Evolutionary conservation across 2,329 filamentous ascomycete genomes (phyloP), one percentile per base, ranked within the genome.

Genomic region (Sporothrix luriei): DNA sequence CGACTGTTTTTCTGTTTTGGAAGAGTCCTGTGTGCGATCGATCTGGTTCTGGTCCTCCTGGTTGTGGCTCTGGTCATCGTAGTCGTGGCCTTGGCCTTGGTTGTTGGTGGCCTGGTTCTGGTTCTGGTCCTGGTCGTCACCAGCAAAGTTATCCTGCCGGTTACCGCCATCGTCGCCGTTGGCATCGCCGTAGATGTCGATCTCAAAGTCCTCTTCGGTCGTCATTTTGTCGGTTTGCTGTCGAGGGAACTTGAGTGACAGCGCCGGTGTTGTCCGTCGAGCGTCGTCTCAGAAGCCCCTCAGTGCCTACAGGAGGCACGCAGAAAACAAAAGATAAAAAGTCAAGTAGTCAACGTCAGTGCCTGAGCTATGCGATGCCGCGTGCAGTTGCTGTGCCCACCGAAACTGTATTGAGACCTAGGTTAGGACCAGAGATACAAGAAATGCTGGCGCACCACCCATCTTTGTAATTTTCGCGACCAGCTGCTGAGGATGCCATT

Each of bases 121-220:
- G 70, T 80, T 75, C 49, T 80, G 78, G 29, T 81, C 76, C 40
- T 80, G 78, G 38, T 78, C 74, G 61, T 78, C 77, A 52, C 81
- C 79, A 52, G 78, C 76, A 69, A 79, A 78, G 40, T 78, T 54
- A 21, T 73, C 69, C 40, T 70, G 67, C 7, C 59, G 61, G n/a
- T 54, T 68, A 11, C 72, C 61, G 52, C 67, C 57, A 43, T 74
- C 72, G 19, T 74, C 74, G 69, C 81, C 79, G 71, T 80, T 81
- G 70, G 82, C 81, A 75, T 90, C 88, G 75, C 87, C 88, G 76
- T 91, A 91, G 75, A 91, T 88, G 74, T 91, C 89, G 80, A 91
- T 90, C 75, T 91, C 89, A 78, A 89, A 90, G 75, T 90, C 88
- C 76, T 90, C 88, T 75, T 91, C 88, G 74, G 88, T 87, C 88